These are phyloP conservation scores for Zygoascus ofunaensis DNA, from an alignment of 805 yeast genomes.

Conservation along the genomic window DNA sequence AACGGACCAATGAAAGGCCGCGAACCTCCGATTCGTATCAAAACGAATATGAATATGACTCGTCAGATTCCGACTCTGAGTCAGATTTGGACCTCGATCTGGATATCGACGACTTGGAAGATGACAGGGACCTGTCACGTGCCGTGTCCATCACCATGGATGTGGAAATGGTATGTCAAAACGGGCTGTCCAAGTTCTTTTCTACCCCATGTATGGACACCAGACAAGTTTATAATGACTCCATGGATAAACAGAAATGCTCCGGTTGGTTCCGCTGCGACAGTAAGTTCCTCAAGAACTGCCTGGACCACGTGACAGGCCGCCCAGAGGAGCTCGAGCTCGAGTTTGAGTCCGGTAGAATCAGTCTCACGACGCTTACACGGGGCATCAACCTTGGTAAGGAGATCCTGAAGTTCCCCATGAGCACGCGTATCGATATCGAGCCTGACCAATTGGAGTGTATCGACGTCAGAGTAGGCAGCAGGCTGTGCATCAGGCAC, in stretches of 20 bases:
- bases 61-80: no score
- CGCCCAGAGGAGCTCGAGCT: conserved; percentile 17
- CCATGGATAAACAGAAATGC: conserved; percentile 5
- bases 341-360: conserved; percentile 6
- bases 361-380: conserved; percentile 12
- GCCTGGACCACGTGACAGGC: conserved; percentile 14
- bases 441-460: conserved; percentile 9
- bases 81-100: not conserved
- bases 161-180: conserved; percentile 9
- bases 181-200: conserved; percentile 14
- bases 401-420: conserved; percentile 15
- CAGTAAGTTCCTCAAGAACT: conserved; percentile 9
- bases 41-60: no score
- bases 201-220: conserved; percentile 13
- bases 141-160: conserved; percentile 5
- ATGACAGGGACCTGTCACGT: not conserved
- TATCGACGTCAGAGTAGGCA: conserved; percentile 6
- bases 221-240: conserved; percentile 5
- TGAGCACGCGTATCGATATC: conserved; percentile 13
- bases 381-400: conserved; percentile 8
- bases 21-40: not conserved
- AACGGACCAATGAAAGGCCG: not conserved
- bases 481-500: conserved; percentile 10
- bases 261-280: conserved; percentile 11
- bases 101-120: conserved; percentile 5